Evolutionary conservation across 192 early-diverging fungal species (phyloP), one percentile per base, ranked within the genome.

Genomic region (Umbelopsis ramanniana): DNA sequence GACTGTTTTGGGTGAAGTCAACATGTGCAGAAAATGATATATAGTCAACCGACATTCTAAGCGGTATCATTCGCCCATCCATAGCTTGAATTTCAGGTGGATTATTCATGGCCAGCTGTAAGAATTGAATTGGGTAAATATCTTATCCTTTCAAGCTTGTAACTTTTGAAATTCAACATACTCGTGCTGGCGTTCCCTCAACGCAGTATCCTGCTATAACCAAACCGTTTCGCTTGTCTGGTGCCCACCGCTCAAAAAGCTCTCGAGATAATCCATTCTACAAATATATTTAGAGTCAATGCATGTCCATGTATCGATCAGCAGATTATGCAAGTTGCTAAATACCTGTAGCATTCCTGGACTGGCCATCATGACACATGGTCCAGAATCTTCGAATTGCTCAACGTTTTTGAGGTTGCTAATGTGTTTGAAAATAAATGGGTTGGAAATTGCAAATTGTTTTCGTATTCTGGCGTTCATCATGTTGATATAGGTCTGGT

Each of bases 1-100:
- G 85, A 57, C 92, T 92, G 82, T 99, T 99, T 81, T 99, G 95
- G 9, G 91, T 88, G 74, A 91, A 97, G 79, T 99, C 98, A 17
- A 99, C 98, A 71, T 99, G 97, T 2, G 98, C 98, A 11, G 95
- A 95, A 79, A 99, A 99, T 5, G 97, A 97, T 14, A 99, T 93
- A 80, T 95, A 98, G 60, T 95, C 90, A 63, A 99, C 92, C 0
- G 91, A 86, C 81, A 96, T 84, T n/a, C 90, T 84, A 11, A 93
- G 81, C 52, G 94, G 90, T 14, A 98, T 85, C 46, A 84, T 92
- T 29, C 86, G 86, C 29, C 97, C 97, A 54, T 87, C 81, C 85
- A 97, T 87, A 9, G 94, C 84, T 54, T 80, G 74, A 57, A 99
- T 92, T 50, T 95, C 94, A 9, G 91, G 84, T 1, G 96, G 95